Base-by-base conservation (phyloP, 2,329 filamentous ascomycete genomes). In the Sporothrix pallida region DNA sequence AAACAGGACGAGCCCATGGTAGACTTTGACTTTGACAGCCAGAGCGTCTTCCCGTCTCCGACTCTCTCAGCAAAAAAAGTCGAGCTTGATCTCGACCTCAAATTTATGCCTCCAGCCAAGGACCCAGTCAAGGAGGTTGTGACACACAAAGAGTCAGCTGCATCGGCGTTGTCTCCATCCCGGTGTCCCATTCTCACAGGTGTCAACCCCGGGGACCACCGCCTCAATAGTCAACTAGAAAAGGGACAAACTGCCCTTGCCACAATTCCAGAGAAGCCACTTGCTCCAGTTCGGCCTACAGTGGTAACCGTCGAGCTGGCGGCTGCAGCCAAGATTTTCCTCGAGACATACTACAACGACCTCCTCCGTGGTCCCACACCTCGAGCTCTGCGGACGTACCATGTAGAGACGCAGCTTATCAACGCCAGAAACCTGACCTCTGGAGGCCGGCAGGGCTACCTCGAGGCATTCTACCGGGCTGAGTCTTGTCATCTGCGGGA, bases 311-410 rank as follows among this genome's bases (percentile, higher is more conserved):
- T 94, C 0, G 95, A 98, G 82, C 90, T 88, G 75, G 89, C 91
- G 2, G 90, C 94, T 0, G 91, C 93, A 0, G 92, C 93, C 60
- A 98, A 97, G 80, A 89, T 97, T 23, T 97, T 90, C 78, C 87
- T 98, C 10, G 96, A 98, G 81, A 93, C 90, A 0, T 89, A 95
- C 78, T 98, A 93, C 83, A 91, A 95, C 77, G 84, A 89, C n/a
- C 81, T 94, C 8, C 84, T 93, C 2, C 84, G 84, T 37, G 83
- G 84, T 2, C 83, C 85, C 1, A 88, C 87, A 3, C 85, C 90
- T 72, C 88, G 93, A 0, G 87, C 87, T 0, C 79, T 90, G 72
- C 89, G 93, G 3, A 85, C 87, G 48, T 84, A 86, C 54, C 86
- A 89, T 69, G 83, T 95, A 26, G 91, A 94, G 78, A 83, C 84